Evolutionary conservation across 176 grass and related monocot species (phyloP).

Genomic region (Phoenix roebelenii): DNA sequence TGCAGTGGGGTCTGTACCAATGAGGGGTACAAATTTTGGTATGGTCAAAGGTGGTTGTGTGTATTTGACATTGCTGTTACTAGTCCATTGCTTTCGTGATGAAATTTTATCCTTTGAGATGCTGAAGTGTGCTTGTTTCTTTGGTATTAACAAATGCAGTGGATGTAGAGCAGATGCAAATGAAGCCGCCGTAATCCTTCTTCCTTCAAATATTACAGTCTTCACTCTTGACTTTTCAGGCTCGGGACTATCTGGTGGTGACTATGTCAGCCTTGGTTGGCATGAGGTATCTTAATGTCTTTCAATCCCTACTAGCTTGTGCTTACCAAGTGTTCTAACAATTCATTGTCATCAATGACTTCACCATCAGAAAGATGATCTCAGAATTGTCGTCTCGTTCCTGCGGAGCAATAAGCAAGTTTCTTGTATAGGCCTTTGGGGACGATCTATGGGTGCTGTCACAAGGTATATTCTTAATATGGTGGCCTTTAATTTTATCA

Average conservation of each 20-base stretch:
- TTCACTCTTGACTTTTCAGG: conserved; percentile 97
- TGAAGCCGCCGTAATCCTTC: conserved; percentile 82
- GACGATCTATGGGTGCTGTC: conserved; percentile 93
- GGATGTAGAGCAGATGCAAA: conserved; percentile 97
- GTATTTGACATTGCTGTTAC: no score
- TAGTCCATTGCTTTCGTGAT: no score
- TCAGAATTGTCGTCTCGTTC: conserved; percentile 67
- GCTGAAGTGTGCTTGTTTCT: no score
- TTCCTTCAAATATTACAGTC: conserved; percentile 95
- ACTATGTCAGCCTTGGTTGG: conserved; percentile 99
- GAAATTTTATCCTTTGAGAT: no score
- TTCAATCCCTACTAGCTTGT: conserved; percentile 5
- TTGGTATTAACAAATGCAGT: conserved; percentile 35
- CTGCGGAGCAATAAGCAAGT: conserved; percentile 80
- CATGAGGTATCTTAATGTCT: conserved; percentile 63
- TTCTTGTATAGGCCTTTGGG: conserved; percentile 95
- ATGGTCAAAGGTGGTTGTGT: no score
- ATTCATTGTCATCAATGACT: conserved; percentile 7
- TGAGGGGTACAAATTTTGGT: no score
- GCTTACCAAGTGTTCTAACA: conserved; percentile 5
- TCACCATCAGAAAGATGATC: conserved; percentile 79
- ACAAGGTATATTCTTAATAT: conserved; percentile 52
- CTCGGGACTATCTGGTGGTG: conserved; percentile 79
- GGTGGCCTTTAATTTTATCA: not conserved
- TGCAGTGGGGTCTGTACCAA: no score